phyloP scores from a whole-genome alignment of 1,284 basidiomycete genomes.

The Marasmius fiardii region DNA sequence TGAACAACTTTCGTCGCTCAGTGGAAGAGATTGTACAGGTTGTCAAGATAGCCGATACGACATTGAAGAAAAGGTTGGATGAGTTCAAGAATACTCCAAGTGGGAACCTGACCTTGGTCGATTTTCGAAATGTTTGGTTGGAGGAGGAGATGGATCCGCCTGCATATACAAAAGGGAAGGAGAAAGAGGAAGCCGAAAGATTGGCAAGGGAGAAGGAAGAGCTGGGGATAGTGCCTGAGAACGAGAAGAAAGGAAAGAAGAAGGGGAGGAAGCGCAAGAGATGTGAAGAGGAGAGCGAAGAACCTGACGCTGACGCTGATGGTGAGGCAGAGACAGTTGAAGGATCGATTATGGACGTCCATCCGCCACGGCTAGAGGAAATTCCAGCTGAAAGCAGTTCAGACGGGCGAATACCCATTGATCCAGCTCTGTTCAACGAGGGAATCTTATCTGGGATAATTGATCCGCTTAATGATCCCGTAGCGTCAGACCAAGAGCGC shows the following conservation, averaged over 20 bases:
- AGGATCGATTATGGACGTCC: constrained; percentile 29
- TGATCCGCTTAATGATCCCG: constrained; percentile 10
- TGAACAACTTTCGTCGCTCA: constrained; percentile 95
- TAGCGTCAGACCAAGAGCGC: background rate
- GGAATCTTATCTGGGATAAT: constrained; percentile 42
- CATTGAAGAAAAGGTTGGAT: constrained; percentile 90
- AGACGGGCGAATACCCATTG: constrained; percentile 28
- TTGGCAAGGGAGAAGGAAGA: constrained; percentile 34
- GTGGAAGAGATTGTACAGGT: constrained; percentile 97
- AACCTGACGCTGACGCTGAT: constrained; percentile 40
- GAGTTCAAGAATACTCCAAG: constrained; percentile 93
- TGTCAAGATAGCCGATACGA: constrained; percentile 96
- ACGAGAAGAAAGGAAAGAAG: constrained; percentile 23
- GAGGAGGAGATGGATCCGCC: constrained; percentile 92
- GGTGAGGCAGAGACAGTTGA: constrained; percentile 37
- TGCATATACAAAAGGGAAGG: constrained; percentile 75
- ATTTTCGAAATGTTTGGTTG: constrained; percentile 91
- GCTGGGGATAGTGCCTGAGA: constrained; percentile 30
- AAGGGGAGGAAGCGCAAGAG: constrained; percentile 37
- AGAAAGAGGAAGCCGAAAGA: constrained; percentile 62
- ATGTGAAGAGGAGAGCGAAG: constrained; percentile 29
- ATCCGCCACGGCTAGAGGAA: constrained; percentile 34
- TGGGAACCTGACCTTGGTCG: constrained; percentile 82
- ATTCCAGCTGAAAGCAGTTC: constrained; percentile 15
- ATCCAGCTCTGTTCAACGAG: constrained; percentile 42